Conservation (phyloP, 2,329 filamentous ascomycete species). For the Magnaporthales sp. region DNA sequence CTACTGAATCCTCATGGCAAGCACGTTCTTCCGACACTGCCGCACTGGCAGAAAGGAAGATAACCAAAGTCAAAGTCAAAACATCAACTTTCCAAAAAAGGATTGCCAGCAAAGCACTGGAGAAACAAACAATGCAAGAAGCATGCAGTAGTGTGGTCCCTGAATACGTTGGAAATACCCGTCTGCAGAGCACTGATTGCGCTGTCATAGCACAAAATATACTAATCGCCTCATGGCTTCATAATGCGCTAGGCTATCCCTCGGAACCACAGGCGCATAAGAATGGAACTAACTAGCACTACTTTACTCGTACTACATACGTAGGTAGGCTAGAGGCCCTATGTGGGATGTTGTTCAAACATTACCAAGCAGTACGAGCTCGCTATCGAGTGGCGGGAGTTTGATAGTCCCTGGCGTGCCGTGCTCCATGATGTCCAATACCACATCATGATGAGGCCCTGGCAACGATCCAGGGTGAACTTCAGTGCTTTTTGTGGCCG, state of each 20-base stretch:
- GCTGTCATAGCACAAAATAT: neutral
- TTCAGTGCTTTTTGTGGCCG: too few relatives aligned
- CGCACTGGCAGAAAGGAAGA: neutral
- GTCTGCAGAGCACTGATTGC: neutral
- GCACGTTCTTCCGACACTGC: neutral
- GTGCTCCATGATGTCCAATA: neutral
- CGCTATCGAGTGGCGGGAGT: too few relatives aligned
- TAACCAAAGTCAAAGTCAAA: neutral
- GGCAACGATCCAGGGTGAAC: neutral
- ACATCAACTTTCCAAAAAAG: neutral
- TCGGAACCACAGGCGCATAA: neutral
- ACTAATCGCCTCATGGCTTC: neutral
- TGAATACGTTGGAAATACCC: neutral
- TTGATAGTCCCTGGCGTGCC: neutral
- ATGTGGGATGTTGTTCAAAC: neutral
- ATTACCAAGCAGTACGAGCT: neutral
- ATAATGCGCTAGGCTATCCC: neutral
- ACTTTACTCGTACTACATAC: neutral
- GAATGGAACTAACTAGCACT: neutral
- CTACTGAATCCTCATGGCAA: neutral
- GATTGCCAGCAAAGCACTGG: neutral
- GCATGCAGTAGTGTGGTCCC: neutral
- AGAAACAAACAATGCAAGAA: neutral
- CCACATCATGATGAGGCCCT: neutral
- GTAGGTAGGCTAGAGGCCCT: neutral